Evolutionary conservation across 192 early-diverging fungal species (phyloP).

Genomic region (Mortierella hygrophila): DNA sequence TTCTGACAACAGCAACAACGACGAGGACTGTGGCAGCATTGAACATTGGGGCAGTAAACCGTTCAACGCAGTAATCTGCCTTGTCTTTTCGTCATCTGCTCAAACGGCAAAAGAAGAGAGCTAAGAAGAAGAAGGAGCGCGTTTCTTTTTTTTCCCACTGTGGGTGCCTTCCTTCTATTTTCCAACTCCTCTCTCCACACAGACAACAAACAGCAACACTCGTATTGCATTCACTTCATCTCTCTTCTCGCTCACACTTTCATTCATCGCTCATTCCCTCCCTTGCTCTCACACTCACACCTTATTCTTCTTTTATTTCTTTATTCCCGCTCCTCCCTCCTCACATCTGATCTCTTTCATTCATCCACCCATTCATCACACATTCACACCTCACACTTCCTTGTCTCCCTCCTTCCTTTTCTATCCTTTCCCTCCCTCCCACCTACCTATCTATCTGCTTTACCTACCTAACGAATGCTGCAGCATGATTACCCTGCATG

Average conservation of each 20-base stretch:
- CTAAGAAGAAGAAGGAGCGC: too few species aligned
- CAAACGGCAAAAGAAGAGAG: too few species aligned
- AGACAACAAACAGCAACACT: background rate
- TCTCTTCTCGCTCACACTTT: background rate
- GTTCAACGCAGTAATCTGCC: too few species aligned
- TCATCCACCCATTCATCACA: background rate
- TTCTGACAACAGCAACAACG: too few species aligned
- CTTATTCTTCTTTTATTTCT: background rate
- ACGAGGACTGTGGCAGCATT: too few species aligned
- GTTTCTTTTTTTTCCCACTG: too few species aligned
- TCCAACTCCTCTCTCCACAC: too few species aligned
- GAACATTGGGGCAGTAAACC: too few species aligned
- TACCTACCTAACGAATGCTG: slow-evolving; percentile 18
- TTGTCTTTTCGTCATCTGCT: too few species aligned
- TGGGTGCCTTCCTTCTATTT: too few species aligned
- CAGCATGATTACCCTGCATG: slow-evolving; percentile 43
- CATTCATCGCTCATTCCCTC: background rate
- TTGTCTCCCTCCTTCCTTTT: background rate
- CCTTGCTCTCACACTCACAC: background rate
- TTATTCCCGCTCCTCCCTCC: background rate
- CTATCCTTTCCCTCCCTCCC: background rate
- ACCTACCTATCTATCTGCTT: background rate
- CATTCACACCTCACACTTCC: background rate
- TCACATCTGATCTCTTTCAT: background rate
- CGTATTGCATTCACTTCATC: background rate